Evolutionary conservation across 2,329 filamentous ascomycete species (phyloP).

Genomic region (Hirsutella thompsonii): DNA sequence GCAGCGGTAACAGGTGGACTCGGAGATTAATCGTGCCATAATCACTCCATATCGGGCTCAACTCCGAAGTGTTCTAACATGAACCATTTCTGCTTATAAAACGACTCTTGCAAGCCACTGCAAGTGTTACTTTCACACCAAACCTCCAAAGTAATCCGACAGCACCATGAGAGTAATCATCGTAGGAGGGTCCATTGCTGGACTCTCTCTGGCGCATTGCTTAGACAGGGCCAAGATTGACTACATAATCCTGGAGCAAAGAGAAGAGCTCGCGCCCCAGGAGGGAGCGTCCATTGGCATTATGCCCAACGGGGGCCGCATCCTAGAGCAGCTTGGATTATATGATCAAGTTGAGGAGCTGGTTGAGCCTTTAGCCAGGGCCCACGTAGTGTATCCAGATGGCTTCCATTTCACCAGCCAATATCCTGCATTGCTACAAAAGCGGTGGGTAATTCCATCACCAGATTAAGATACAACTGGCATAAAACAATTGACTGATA

Average conservation of each 20-base stretch:
- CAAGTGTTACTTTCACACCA: too few species aligned
- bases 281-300: not conserved
- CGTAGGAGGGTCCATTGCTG: conserved; percentile 34
- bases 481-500: not conserved
- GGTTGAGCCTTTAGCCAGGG: not conserved
- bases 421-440: not conserved
- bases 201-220: conserved; percentile 19
- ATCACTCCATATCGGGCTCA: too few species aligned
- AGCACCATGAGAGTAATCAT: conserved; percentile 16
- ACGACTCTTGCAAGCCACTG: too few species aligned
- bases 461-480: too few species aligned
- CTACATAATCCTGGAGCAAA: conserved; percentile 14
- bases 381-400: not conserved
- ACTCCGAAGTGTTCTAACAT: too few species aligned
- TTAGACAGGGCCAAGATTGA: conserved; percentile 31
- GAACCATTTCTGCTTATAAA: too few species aligned
- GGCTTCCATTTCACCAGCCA: conserved; percentile 2
- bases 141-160: too few species aligned
- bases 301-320: not conserved
- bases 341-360: not conserved
- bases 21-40: too few species aligned
- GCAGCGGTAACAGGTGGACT: too few species aligned
- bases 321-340: not conserved
- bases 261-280: not conserved
- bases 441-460: not conserved